Evolutionary conservation across 2,329 filamentous ascomycete genomes (phyloP), one percentile per base, ranked within the genome.

Genomic region (Talaromyces pinophilus): DNA sequence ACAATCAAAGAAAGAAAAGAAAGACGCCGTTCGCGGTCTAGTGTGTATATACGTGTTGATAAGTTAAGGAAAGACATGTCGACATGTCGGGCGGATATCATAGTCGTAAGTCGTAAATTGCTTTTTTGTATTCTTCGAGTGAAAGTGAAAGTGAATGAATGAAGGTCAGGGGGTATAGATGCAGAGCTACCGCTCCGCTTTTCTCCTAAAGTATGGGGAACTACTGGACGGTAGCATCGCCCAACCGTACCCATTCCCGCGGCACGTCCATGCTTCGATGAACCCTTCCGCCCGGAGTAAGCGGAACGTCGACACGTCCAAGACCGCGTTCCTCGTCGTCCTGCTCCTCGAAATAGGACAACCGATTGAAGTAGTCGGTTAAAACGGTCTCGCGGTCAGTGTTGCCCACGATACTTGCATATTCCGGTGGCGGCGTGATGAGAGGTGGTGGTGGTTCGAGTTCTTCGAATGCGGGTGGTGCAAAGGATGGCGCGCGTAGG

Each of bases 391-490:
- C 93, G 77, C 76, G 92, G 82, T 79, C 88, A 83, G 28, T 87
- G 82, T 67, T 87, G 17, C 90, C 91, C 1, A 95, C 87, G 44
- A 96, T 91, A 3, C 85, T 83, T 67, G 94, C 91, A 75, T 97
- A 97, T 66, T 90, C 88, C 0, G 93, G 93, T 7, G 93, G 93
- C 1, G 93, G 93, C 0, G 92, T 96, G 69, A 91, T 83, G 17
- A 91, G 77, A 0, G 90, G 88, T 61, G 90, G 90, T 3, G 92
- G 63, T 0, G 91, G 88, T 5, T 88, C 85, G 63, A 96, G 90
- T 5, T 92, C 92, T 68, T 95, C 90, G 73, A 96, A 97, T 0
- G 92, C 87, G 0, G 93, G 93, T 1, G 93, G 93, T 67, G 93
- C 93, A 80, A 93, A 96, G 0, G 92, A 96, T 0, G 93, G 93